phyloP scores from a whole-genome alignment of 768 basidiomycete species.

The Podaxis sp. region DNA sequence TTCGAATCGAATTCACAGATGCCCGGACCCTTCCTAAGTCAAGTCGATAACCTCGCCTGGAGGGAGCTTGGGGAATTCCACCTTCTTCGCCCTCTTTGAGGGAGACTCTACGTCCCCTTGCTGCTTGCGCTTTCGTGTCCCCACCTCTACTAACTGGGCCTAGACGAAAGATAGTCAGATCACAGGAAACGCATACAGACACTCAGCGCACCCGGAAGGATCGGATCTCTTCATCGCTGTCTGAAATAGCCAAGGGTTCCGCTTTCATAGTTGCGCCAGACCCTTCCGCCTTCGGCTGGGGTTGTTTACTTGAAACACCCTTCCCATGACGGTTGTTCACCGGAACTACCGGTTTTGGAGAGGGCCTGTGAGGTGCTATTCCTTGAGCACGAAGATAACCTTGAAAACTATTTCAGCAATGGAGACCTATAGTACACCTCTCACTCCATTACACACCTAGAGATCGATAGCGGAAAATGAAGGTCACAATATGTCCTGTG shows the following conservation, averaged over 20 bases:
- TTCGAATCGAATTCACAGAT: not conserved
- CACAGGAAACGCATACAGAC: not conserved
- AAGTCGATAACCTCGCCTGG: not conserved
- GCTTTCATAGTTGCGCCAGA: not conserved
- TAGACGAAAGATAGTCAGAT: not conserved
- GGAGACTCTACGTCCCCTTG: not conserved
- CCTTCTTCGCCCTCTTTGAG: not conserved
- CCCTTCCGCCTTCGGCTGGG: not conserved
- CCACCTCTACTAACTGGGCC: not conserved
- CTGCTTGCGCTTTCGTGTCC: not conserved
- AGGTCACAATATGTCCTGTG: not conserved
- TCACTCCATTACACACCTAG: not conserved
- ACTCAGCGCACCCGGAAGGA: not conserved
- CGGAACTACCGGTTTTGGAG: not conserved
- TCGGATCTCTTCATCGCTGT: not conserved
- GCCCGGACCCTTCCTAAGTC: not conserved
- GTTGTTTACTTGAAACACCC: not conserved
- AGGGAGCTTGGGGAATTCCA: not conserved
- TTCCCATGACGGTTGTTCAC: too few relatives aligned
- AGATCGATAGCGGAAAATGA: not conserved
- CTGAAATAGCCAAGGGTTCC: not conserved
- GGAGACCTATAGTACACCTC: not conserved
- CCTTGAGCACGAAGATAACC: not conserved
- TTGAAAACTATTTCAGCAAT: not conserved
- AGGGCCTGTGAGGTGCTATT: not conserved